Evolutionary conservation across 2,329 filamentous ascomycete species (phyloP), one percentile per base, ranked within the genome.

Genomic region (Scytalidium sp.): DNA sequence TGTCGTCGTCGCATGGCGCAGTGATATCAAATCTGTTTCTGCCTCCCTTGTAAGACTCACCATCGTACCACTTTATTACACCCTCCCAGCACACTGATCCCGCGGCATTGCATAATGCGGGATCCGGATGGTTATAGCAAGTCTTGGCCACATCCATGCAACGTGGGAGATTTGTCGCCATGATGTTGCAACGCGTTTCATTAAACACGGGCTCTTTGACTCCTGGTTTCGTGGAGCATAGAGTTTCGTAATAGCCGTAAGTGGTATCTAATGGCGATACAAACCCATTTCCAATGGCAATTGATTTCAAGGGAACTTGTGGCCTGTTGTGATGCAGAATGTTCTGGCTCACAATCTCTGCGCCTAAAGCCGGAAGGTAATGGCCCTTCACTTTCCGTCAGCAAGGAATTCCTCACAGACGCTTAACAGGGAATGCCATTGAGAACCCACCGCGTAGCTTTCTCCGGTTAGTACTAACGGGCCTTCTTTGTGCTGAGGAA

Each of bases 401-500:
- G 47, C 36, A 52, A n/a, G n/a, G n/a, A n/a, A n/a, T n/a, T n/a
- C n/a, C n/a, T n/a, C n/a, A n/a, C n/a, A n/a, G n/a, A n/a, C n/a
- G n/a, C n/a, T n/a, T 23, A 23, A 17, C 13, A 40, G 43, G 7
- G 17, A 36, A 29, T n/a, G 2, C n/a, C 19, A 44, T 10, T 41
- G 8, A 23, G 2, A 9, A 63, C 64, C 56, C 57, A 72, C 70
- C n/a, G 64, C 75, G 61, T 75, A 78, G 49, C 70, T 73, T 52
- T 79, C 75, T 0, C 75, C 75, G 0, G 75, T 70, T 22, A 79
- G 70, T 41, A 76, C 70, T 22, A 79, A 67, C 3, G 71, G 65
- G 3, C 64, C 58, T 1, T 66, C 47, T 23, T 57, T 54, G 17
- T 71, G 58, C 8, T 70, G 58, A 0, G 75, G 74, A 47, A 78